Evolutionary conservation across 495 filamentous ascomycete genomes (phyloP), one percentile per base, ranked within the genome.

Genomic region (Penicillium silybi): DNA sequence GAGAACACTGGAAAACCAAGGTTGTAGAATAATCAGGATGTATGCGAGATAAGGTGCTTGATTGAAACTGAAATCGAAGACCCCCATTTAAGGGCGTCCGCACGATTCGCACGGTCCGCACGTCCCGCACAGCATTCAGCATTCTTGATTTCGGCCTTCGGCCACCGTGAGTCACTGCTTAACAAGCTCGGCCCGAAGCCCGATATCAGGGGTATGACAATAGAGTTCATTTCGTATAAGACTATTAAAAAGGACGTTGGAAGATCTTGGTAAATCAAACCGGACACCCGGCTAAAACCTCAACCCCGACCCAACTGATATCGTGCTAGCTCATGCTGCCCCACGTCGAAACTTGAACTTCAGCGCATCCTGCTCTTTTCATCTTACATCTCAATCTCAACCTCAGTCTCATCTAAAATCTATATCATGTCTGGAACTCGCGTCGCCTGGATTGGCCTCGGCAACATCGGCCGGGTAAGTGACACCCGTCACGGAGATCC

Each of bases 381-480:
- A 25, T 16, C 27, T 25, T 18, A 23, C 22, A 23, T 23, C 49
- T n/a, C 16, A 40, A 38, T 39, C 41, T 6, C 25, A 38, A 37
- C 6, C 19, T 32, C 11, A 1, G 13, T 32, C 29, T 32, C n/a
- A n/a, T n/a, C n/a, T n/a, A n/a, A n/a, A n/a, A n/a, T n/a, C 10
- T 32, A 13, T 19, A 59, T 18, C 29, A 67, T 67, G 61, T 46
- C 58, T 16, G 56, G 46, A 55, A 27, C 20, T 16, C 57, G 53
- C 20, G 61, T 75, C 15, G 75, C 91, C 61, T 96, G 86, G 85
- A 87, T 95, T 48, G 91, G 91, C 45, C 75, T 96, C 47, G 91
- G 91, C 8, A 96, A 96, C 67, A 95, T 96, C 81, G 91, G 91
- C 53, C 77, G 87, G 52, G 89, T 91, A 75, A 74, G 83, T 74